Conservation (phyloP, 331 rosid species). For the Cydonia oblonga region DNA sequence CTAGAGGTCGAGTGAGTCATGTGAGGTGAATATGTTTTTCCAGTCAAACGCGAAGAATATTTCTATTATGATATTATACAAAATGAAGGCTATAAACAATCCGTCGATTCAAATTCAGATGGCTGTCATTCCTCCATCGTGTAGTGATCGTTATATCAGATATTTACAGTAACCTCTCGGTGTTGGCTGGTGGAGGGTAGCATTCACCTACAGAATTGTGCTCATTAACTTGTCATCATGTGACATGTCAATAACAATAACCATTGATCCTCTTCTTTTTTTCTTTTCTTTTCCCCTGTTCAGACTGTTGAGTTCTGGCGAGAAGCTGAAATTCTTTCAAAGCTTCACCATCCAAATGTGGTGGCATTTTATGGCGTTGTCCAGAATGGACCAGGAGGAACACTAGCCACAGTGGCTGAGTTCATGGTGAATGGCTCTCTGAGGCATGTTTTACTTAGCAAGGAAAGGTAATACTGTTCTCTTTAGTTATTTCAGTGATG, state of each 20-base stretch:
- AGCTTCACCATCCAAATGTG: constrained; percentile 81
- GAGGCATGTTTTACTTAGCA: constrained; percentile 53
- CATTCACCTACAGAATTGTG: background rate
- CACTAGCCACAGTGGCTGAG: constrained; percentile 77
- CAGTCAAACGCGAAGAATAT: background rate
- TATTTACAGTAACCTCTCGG: background rate
- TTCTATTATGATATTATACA: background rate
- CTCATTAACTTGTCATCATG: background rate
- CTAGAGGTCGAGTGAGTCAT: background rate
- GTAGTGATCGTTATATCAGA: background rate
- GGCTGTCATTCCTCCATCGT: background rate
- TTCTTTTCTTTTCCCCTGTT: background rate
- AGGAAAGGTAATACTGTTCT: constrained; percentile 29
- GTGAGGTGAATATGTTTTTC: background rate
- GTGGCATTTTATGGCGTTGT: constrained; percentile 85
- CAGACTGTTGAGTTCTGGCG: constrained; percentile 52
- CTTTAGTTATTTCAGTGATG: background rate
- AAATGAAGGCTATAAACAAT: background rate
- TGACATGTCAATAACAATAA: background rate
- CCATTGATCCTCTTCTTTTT: background rate
- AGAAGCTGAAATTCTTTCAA: constrained; percentile 68
- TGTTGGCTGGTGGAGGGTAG: background rate
- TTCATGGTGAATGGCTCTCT: constrained; percentile 91
- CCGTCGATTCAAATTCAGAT: background rate
- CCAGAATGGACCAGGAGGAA: constrained; percentile 79